Conservation (phyloP, 495 filamentous ascomycete species). For the Penicillium waksmanii region DNA sequence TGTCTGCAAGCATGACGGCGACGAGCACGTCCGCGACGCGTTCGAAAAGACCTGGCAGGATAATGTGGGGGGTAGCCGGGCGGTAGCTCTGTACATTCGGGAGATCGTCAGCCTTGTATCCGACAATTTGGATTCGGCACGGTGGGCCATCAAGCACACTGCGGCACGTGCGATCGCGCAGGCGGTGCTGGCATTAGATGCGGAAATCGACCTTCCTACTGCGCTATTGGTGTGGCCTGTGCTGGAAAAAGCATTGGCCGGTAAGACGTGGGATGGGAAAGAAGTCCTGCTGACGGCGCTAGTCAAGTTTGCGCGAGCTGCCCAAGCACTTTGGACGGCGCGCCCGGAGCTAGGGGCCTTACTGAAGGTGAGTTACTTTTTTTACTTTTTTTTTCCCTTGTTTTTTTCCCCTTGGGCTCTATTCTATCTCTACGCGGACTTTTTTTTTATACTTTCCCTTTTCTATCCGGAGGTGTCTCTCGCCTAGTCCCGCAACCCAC, state of each 20-base stretch:
- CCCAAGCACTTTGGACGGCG: conserved; percentile 58
- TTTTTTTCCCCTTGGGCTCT: conserved; percentile 4
- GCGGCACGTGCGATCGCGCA: conserved; percentile 79
- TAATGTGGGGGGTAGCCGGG: conserved; percentile 81
- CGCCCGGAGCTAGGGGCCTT: conserved; percentile 50
- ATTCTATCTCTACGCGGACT: not conserved
- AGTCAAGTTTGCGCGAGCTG: conserved; percentile 70
- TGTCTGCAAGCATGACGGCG: conserved; percentile 80
- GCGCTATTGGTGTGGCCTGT: conserved; percentile 76
- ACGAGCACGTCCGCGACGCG: conserved; percentile 71
- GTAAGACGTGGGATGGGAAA: conserved; percentile 94
- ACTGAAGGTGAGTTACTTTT: conserved; percentile 53
- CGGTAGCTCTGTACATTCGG: conserved; percentile 77
- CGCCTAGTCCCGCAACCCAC: not conserved
- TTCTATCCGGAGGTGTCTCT: not conserved
- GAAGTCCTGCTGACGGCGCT: conserved; percentile 87
- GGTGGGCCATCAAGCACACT: conserved; percentile 89
- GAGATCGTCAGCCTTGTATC: conserved; percentile 76
- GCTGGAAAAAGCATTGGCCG: conserved; percentile 74
- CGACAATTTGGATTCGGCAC: conserved; percentile 70
- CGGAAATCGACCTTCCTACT: conserved; percentile 58
- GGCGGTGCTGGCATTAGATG: conserved; percentile 63
- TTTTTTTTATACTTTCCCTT: conserved; percentile 11
- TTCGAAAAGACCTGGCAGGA: conserved; percentile 87
- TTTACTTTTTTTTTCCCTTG: conserved; percentile 7